These are phyloP conservation scores for Cladophialophora psammophila DNA, from an alignment of 2,329 filamentous ascomycete species.

Conservation along the genomic window DNA sequence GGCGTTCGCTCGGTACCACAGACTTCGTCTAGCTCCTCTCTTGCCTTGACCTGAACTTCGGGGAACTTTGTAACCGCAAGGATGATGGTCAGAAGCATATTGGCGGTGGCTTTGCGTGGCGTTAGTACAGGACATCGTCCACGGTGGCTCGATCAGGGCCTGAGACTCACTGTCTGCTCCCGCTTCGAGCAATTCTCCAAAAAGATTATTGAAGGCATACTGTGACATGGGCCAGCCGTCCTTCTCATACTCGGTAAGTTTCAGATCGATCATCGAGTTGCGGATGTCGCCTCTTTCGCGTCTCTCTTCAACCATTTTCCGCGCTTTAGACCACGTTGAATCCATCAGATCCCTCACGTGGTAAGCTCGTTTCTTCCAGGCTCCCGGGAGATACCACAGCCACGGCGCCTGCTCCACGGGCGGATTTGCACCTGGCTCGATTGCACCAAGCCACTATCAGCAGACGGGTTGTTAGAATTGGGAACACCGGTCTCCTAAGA, in stretches of 20 bases:
- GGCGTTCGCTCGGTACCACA: conserved; percentile 46
- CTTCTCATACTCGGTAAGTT: conserved; percentile 39
- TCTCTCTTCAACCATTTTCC: conserved; percentile 22
- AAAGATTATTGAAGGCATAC: conserved; percentile 31
- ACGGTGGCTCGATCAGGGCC: no score
- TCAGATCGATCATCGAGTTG: conserved; percentile 27
- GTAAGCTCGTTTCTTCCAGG: conserved; percentile 26
- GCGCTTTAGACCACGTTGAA: conserved; percentile 19
- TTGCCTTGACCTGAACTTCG: conserved; percentile 52
- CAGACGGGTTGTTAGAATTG: background rate
- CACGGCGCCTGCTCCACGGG: conserved; percentile 25
- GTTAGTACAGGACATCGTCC: no score
- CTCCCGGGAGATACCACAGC: conserved; percentile 30
- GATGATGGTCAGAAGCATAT: conserved; percentile 57
- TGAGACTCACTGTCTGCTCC: conserved; percentile 49
- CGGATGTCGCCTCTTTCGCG: conserved; percentile 19
- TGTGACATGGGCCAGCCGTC: conserved; percentile 28
- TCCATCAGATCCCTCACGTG: conserved; percentile 20
- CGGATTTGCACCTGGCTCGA: conserved; percentile 31
- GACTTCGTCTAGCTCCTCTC: conserved; percentile 52
- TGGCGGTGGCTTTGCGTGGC: conserved; percentile 51
- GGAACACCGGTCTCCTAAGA: background rate
- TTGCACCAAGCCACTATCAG: conserved; percentile 25
- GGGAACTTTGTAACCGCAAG: conserved; percentile 59
- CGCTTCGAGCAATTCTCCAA: conserved; percentile 26